Evolutionary conservation across 345 rosid species (phyloP).

Genomic region (Dipteronia dyeriana): DNA sequence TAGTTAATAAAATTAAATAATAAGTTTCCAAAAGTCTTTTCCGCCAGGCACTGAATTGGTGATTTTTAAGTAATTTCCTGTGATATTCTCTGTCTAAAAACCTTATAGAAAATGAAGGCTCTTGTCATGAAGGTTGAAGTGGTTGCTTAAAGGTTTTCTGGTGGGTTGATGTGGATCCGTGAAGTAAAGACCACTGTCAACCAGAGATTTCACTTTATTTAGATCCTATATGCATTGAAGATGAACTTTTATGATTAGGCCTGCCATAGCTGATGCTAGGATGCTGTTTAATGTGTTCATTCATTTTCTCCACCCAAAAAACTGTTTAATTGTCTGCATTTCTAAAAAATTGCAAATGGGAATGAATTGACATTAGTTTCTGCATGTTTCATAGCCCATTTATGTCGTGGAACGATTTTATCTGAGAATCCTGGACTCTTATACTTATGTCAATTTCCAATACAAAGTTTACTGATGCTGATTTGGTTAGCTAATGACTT

Average conservation of each 20-base stretch:
- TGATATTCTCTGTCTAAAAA: neutral
- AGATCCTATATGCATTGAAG: neutral
- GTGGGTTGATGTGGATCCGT: neutral
- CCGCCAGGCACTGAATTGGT: neutral
- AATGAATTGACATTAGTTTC: neutral
- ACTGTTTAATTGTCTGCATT: neutral
- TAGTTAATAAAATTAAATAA: neutral
- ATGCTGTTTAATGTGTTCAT: neutral
- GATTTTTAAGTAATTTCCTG: neutral
- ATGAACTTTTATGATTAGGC: neutral
- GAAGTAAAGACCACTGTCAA: neutral
- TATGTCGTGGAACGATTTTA: neutral
- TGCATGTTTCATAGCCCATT: neutral
- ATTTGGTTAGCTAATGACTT: constrained; percentile 7
- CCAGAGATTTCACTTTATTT: neutral
- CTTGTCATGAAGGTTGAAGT: neutral
- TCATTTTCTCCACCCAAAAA: neutral
- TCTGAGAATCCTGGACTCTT: neutral
- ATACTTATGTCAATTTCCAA: neutral
- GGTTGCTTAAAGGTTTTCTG: neutral
- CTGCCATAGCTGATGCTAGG: neutral
- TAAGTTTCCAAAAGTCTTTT: neutral
- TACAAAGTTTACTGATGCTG: constrained; percentile 9
- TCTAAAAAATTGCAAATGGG: neutral
- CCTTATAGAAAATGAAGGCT: neutral